These are phyloP conservation scores for Diddensiella santjacobensis DNA, from an alignment of 805 yeast species.

Conservation along the genomic window DNA sequence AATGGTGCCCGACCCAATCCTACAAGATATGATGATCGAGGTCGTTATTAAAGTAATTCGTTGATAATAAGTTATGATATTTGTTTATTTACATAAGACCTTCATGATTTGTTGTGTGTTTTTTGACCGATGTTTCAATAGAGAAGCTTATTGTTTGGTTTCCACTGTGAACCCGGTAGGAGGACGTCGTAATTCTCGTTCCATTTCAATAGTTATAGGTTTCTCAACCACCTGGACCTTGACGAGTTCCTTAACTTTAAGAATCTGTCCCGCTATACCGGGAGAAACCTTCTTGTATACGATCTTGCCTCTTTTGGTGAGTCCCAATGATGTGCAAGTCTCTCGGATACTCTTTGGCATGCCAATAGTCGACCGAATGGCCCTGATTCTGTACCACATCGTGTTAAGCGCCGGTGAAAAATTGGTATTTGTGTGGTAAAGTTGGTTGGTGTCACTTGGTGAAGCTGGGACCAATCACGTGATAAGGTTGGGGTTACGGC, in stretches of 20 bases:
- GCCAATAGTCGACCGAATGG: constrained; percentile 80
- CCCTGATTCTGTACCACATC: constrained; percentile 62
- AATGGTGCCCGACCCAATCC: too few species aligned
- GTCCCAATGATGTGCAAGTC: constrained; percentile 69
- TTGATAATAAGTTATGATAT: too few species aligned
- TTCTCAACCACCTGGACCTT: constrained; percentile 68
- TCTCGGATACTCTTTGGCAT: constrained; percentile 64
- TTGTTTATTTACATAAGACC: too few species aligned
- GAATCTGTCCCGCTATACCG: constrained; percentile 78
- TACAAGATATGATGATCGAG: too few species aligned
- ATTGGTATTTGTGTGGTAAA: neutral
- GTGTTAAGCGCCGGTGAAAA: too few species aligned
- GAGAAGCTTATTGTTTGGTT: too few species aligned
- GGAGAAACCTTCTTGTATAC: constrained; percentile 73
- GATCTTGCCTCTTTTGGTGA: constrained; percentile 66
- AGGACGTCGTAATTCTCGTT: constrained; percentile 29
- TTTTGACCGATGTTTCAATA: too few species aligned
- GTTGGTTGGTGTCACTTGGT: neutral
- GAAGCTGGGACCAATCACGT: too few species aligned
- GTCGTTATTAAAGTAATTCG: too few species aligned
- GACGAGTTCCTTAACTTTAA: constrained; percentile 80
- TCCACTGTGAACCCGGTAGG: constrained; percentile 33
- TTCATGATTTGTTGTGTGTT: too few species aligned
- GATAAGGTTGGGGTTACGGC: neutral
- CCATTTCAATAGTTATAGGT: constrained; percentile 47